Evolutionary conservation across 495 filamentous ascomycete genomes (phyloP).

Genomic region (Penicillium verhagenii): DNA sequence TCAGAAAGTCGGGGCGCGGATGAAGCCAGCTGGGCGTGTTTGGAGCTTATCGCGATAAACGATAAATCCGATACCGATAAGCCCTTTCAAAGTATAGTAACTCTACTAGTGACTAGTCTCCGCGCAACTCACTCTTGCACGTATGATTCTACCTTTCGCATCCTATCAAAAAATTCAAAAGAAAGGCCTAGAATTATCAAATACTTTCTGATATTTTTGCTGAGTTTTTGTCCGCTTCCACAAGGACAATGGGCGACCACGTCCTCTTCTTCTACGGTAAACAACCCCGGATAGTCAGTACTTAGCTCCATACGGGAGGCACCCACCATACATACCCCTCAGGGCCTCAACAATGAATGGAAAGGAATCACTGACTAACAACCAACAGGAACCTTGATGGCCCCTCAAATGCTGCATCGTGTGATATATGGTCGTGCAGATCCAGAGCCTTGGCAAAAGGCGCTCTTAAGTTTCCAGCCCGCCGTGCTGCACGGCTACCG

Average conservation of each 20-base stretch:
- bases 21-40: conserved; percentile 43
- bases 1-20: conserved; percentile 8
- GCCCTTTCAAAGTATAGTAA: conserved; percentile 1
- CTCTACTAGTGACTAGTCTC: no score
- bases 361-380: neutral
- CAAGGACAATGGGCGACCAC: conserved; percentile 39
- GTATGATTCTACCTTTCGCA: neutral
- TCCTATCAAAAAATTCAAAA: neutral
- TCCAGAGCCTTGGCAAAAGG: conserved; percentile 50
- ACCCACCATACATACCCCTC: no score
- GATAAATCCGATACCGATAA: conserved; percentile 20
- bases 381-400: conserved; percentile 61
- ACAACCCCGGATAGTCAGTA: conserved; percentile 12
- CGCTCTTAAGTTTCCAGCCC: conserved; percentile 62
- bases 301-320: neutral
- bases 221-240: neutral
- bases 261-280: conserved; percentile 60
- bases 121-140: neutral
- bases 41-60: conserved; percentile 17
- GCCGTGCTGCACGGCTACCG: conserved; percentile 72
- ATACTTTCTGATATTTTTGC: neutral
- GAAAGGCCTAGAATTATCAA: neutral
- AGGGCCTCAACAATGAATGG: neutral
- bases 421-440: conserved; percentile 67
- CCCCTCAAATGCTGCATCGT: conserved; percentile 73